Conservation (phyloP, 352 stramenopile species). For the Phytophthora brassicae region DNA sequence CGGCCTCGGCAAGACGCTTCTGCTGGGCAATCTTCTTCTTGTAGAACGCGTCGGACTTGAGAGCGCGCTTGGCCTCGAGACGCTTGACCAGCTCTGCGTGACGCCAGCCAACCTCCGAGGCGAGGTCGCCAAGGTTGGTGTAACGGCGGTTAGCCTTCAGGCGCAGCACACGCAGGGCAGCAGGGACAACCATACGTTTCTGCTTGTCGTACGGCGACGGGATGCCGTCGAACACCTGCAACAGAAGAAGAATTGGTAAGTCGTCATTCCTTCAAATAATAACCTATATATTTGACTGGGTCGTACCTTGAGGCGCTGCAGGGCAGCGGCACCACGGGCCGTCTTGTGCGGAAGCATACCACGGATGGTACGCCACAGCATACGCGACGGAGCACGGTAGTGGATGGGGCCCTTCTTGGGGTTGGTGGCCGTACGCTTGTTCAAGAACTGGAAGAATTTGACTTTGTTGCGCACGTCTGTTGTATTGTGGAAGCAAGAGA, state of each 20-base stretch:
- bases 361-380: constrained; percentile 92
- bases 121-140: constrained; percentile 95
- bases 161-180: constrained; percentile 93
- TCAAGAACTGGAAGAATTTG: constrained; percentile 99
- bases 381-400: constrained; percentile 96
- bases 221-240: constrained; percentile 97
- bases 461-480: constrained; percentile 95
- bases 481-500: constrained; percentile 30
- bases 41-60: constrained; percentile 97
- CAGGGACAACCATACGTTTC: constrained; percentile 98
- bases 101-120: constrained; percentile 97
- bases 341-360: constrained; percentile 99
- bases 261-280: too few relatives aligned
- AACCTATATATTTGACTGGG: too few relatives aligned
- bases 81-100: constrained; percentile 94
- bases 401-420: constrained; percentile 96
- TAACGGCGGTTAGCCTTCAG: constrained; percentile 94
- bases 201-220: constrained; percentile 98
- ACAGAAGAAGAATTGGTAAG: too few relatives aligned
- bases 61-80: constrained; percentile 93
- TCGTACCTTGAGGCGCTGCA: constrained; percentile 93
- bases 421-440: constrained; percentile 99
- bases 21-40: constrained; percentile 94
- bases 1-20: constrained; percentile 89
- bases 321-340: constrained; percentile 92